phyloP scores from a whole-genome alignment of 2,329 filamentous ascomycete genomes.

The Aspergillus pseudotamarii region DNA sequence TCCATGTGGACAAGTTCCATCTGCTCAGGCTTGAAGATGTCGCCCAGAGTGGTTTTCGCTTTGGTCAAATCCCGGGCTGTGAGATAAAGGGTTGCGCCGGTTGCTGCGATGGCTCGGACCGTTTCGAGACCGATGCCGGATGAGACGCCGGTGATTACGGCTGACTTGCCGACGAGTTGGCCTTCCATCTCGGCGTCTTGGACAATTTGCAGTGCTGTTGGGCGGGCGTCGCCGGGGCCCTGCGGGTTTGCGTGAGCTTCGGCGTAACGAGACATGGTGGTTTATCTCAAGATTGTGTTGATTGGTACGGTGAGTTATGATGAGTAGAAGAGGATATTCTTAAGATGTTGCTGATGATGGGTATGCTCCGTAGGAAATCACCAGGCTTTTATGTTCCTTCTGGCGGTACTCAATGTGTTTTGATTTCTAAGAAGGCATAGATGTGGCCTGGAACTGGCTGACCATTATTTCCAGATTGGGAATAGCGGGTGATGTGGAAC shows the following conservation, averaged over 20 bases:
- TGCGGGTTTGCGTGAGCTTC: constrained; percentile 19
- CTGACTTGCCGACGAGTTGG: constrained; percentile 15
- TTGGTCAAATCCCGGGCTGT: constrained; percentile 40
- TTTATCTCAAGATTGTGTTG: not conserved
- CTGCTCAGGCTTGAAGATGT: not conserved
- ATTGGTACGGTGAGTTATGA: not conserved
- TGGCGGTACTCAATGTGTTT: too few relatives aligned
- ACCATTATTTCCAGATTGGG: not conserved
- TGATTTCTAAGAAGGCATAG: too few relatives aligned
- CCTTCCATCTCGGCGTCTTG: constrained; percentile 24
- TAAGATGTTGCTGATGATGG: not conserved
- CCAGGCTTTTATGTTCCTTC: not conserved
- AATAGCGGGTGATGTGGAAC: not conserved
- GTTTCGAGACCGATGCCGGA: constrained; percentile 50
- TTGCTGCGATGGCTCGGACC: constrained; percentile 46
- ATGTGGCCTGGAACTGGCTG: not conserved
- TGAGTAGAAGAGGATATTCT: not conserved
- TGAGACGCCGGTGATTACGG: constrained; percentile 20
- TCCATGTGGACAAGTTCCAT: constrained; percentile 19
- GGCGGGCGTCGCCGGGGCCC: constrained; percentile 28
- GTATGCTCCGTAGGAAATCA: not conserved
- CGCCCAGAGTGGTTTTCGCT: constrained; percentile 29
- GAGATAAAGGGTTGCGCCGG: constrained; percentile 37
- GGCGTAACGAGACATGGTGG: constrained; percentile 27
- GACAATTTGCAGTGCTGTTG: constrained; percentile 41